Base-by-base conservation (phyloP, 768 basidiomycete species). In the Coprinopsis sp. region DNA sequence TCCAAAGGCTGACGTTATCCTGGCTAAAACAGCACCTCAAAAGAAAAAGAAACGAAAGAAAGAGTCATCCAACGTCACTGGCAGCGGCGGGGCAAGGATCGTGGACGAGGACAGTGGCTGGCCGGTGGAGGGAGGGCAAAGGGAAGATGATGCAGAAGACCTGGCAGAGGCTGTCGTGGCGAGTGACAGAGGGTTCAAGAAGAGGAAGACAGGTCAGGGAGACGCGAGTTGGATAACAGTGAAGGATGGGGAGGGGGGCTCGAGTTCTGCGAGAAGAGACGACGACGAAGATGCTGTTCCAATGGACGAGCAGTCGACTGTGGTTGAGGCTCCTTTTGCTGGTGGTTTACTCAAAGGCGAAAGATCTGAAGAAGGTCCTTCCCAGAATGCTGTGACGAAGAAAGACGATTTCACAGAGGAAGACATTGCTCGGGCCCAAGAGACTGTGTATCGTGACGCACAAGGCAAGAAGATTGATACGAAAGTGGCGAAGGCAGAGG, bases 361-460 rank as follows among this genome's bases (percentile, higher is more conserved):
- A 79, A 10, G 81, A 93, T 57, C 67, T 95, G 60, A 82, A 76
- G 73, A 84, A 79, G 62, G 74, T 71, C 41, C 63, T 78, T 51
- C 74, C 77, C 72, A 71, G 55, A 51, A 66, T 31, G 69, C 67
- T 28, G 57, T 59, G 31, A 58, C 55, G 18, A 59, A 61, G 33
- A 60, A 66, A 14, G 61, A 64, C 6, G 55, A 53, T 28, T 64
- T 68, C 61, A 78, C 70, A 54, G 75, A 64, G 58, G 75, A 76
- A 51, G 81, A 82, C 54, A 69, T 72, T 45, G 78, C 78, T 6
- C 74, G 75, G 6, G 83, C 84, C 4, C 82, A 91, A 60, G 90
- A 92, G 63, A 99, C 96, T 1, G 80, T 99, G 11, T 96, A 99
- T 64, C 91, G 96, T 59, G 95, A 98, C 63, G 71, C 84, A 13